A percentile compares a stretch with the other conserved stretches of the same genome.
Conservation (phyloP, 805 yeast genomes). For the Starmerella khaoyaiensis region DNA sequence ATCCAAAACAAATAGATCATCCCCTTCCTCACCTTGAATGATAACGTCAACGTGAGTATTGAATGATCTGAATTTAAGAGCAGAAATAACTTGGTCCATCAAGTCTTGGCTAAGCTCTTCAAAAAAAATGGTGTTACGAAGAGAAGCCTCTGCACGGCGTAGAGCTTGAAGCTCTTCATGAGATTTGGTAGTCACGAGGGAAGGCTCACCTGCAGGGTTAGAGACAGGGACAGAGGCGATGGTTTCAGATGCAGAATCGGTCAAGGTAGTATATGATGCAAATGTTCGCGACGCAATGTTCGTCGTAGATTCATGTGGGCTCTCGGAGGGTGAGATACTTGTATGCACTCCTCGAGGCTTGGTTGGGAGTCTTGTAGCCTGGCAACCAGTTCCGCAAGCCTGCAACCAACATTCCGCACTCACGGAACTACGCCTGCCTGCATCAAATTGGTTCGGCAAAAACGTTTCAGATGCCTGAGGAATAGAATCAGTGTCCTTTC, state of each 20-base stretch:
- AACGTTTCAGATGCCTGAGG: slow-evolving; percentile 5
- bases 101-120: slow-evolving; percentile 69
- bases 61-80: slow-evolving; percentile 63
- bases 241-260: slow-evolving; percentile 1
- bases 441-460: slow-evolving; percentile 19
- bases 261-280: background rate
- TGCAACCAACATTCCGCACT: slow-evolving; percentile 47
- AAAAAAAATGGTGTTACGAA: slow-evolving; percentile 74
- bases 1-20: slow-evolving; percentile 78
- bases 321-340: background rate
- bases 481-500: slow-evolving; percentile 10
- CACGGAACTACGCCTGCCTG: slow-evolving; percentile 73
- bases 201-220: background rate
- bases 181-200: too few relatives aligned
- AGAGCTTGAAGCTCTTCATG: too few relatives aligned
- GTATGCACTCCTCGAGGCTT: slow-evolving; percentile 1
- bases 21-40: slow-evolving; percentile 89
- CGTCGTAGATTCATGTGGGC: background rate
- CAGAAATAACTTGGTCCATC: slow-evolving; percentile 61
- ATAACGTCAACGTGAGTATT: slow-evolving; percentile 53
- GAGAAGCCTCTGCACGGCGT: slow-evolving; percentile 33
- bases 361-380: slow-evolving; percentile 1
- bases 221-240: background rate
- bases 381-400: too few relatives aligned
- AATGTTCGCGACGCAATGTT: too few relatives aligned